Evolutionary conservation across 805 yeast species (phyloP).

Genomic region (Candida sonorensis): DNA sequence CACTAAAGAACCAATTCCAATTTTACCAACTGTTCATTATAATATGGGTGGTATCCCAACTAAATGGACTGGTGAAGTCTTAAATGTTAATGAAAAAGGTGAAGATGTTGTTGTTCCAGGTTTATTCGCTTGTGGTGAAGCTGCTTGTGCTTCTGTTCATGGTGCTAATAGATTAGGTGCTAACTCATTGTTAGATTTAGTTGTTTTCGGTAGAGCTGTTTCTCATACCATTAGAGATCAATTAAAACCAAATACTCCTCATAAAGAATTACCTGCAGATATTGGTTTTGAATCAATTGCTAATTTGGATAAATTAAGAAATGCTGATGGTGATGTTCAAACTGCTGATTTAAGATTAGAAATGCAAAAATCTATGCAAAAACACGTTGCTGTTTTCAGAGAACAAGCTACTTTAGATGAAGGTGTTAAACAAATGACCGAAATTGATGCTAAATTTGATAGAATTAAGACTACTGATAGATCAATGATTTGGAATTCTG

Average conservation of each 20-base stretch:
- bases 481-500: conserved; percentile 99
- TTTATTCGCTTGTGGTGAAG: conserved; percentile 95
- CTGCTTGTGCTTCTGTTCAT: conserved; percentile 98
- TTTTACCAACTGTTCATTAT: conserved; percentile 96
- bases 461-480: conserved; percentile 87
- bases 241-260: conserved; percentile 84
- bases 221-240: conserved; percentile 84
- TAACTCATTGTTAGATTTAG: conserved; percentile 91
- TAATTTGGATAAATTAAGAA: conserved; percentile 83
- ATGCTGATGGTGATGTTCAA: conserved; percentile 69
- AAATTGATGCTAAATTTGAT: conserved; percentile 65
- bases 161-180: conserved; percentile 99
- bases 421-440: conserved; percentile 76
- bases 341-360: conserved; percentile 86
- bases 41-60: conserved; percentile 99
- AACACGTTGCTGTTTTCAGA: conserved; percentile 95
- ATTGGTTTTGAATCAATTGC: conserved; percentile 86
- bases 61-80: conserved; percentile 91
- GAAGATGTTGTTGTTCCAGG: conserved; percentile 91
- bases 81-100: conserved; percentile 78
- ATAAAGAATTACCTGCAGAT: conserved; percentile 74
- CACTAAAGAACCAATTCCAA: conserved; percentile 98
- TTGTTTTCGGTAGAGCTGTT: conserved; percentile 98
- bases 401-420: conserved; percentile 84
- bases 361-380: conserved; percentile 96